Evolutionary conservation across 2,329 filamentous ascomycete species (phyloP), one percentile per base, ranked within the genome.

Genomic region (Calonectria naviculata): DNA sequence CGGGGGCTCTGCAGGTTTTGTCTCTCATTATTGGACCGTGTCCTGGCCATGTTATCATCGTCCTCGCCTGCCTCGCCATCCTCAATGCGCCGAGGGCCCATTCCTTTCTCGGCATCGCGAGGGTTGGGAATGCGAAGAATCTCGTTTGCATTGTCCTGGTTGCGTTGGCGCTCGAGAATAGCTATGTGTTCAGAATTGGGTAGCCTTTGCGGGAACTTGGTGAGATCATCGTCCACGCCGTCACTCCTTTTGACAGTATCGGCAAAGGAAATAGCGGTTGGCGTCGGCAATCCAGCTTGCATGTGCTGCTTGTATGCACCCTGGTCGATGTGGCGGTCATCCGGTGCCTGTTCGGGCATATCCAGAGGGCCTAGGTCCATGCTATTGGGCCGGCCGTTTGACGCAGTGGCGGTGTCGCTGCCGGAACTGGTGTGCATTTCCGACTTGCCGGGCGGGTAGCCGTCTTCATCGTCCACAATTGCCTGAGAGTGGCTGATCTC

Each of bases 91-190:
- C 87, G 85, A 2, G 95, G 95, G 12, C 92, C 87, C 71, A 94
- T 88, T 29, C 96, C 97, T 62, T 91, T 90, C 77, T 99, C 97
- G 60, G 93, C 95, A 79, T 98, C 97, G 76, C 95, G 89, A 1
- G 97, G 97, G 24, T 95, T 95, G 0, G 97, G 97, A 77, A 99
- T 98, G 46, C 95, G 93, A 49, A 98, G 85, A 0, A 95, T 91
- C 38, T 92, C 91, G 52, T 60, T 34, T 28, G 54, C 52, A 13
- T 91, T 92, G 67, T 93, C 92, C 72, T 91, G 91, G 67, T 94
- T 93, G 42, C 95, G 90, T 81, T 98, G 96, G 36, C 93, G 92
- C 81, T 98, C 91, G 17, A 98, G 82, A 78, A 98, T 97, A 7
- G 93, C 93, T 78, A 98, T 97, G 79, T 97, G 94, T 72, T 95